Base-by-base conservation (phyloP, 2,329 filamentous ascomycete genomes). In the Monosporascus sp. region DNA sequence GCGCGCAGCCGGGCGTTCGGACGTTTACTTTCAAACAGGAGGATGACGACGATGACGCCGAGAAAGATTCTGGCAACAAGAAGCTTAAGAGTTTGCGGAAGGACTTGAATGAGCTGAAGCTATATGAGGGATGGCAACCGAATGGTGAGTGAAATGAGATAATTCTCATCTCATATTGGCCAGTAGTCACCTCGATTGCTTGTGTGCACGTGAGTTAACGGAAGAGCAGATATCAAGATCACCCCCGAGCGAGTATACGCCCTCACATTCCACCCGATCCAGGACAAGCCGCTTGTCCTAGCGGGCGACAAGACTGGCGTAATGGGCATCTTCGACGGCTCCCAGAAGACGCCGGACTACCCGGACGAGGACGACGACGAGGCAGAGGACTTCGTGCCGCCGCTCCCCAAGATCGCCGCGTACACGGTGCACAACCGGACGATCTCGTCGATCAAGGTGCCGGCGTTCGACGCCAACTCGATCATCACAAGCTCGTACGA, bases 301-400 rank as follows among this genome's bases (percentile, higher is more conserved):
- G 93, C 93, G 0, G 93, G 93, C 11, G 94, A 99, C 65, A 99
- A 99, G 68, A 81, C 95, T 59, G 93, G 94, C 1, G 89, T 91
- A 24, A 78, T 97, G 54, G 94, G 94, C 0, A 83, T 99, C 1
- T 93, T 97, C 52, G 93, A 99, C 66, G 91, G 87, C 1, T 92
- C 89, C 0, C 91, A 95, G 60, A 80, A 81, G 3, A 74, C 75
- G 2, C 65, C 79, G 47, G 68, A 75, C 59, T 69, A 77, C 60
- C 73, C 78, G n/a, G 74, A 79, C 5, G 75, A 79, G 8, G 85
- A 88, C 4, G 85, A 89, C 27, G 87, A 79, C 8, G 85, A 88
- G 3, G 85, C 88, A 26, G 87, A 89, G 8, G 87, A 89, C 2
- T 78, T 78, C 1, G 81, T 87, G 0, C 72, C 80, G 11, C 75